Conservation (phyloP, 2,329 filamentous ascomycete species). For the Aspergillus aculeatus region DNA sequence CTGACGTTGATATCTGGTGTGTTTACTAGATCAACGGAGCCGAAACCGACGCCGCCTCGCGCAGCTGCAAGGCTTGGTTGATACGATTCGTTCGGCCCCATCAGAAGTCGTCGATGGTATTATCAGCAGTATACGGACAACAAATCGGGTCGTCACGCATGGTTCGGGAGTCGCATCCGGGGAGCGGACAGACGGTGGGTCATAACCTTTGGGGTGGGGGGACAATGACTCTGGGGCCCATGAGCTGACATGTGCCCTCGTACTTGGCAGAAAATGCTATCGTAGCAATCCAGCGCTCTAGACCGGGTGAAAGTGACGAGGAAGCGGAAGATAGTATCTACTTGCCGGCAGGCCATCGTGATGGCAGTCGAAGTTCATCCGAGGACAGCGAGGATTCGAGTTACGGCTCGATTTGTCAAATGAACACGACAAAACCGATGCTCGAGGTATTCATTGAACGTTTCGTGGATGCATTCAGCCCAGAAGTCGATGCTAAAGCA, state of each 20-base stretch:
- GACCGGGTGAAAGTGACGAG: slow-evolving; percentile 9
- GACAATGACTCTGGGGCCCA: neutral
- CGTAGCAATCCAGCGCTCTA: neutral
- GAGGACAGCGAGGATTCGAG: slow-evolving; percentile 25
- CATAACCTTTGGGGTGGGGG: neutral
- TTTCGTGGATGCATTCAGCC: slow-evolving; percentile 42
- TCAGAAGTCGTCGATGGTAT: slow-evolving; percentile 32
- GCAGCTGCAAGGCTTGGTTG: slow-evolving; percentile 34
- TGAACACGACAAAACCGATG: slow-evolving; percentile 25
- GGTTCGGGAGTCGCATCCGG: slow-evolving; percentile 22
- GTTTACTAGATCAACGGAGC: slow-evolving; percentile 14
- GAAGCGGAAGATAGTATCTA: slow-evolving; percentile 14
- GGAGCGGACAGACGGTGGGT: slow-evolving; percentile 28
- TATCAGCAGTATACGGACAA: slow-evolving; percentile 29
- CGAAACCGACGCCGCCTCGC: slow-evolving; percentile 28
- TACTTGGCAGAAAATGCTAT: neutral
- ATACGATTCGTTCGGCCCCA: slow-evolving; percentile 35
- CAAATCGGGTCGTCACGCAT: slow-evolving; percentile 20
- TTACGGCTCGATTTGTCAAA: slow-evolving; percentile 22
- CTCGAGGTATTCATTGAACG: slow-evolving; percentile 40
- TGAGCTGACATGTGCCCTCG: neutral
- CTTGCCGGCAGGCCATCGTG: neutral
- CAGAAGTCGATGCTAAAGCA: slow-evolving; percentile 34
- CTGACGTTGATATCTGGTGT: neutral
- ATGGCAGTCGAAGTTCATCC: slow-evolving; percentile 18